phyloP scores from a whole-genome alignment of 176 grass and related monocot species.

The Elaeis guineensis region DNA sequence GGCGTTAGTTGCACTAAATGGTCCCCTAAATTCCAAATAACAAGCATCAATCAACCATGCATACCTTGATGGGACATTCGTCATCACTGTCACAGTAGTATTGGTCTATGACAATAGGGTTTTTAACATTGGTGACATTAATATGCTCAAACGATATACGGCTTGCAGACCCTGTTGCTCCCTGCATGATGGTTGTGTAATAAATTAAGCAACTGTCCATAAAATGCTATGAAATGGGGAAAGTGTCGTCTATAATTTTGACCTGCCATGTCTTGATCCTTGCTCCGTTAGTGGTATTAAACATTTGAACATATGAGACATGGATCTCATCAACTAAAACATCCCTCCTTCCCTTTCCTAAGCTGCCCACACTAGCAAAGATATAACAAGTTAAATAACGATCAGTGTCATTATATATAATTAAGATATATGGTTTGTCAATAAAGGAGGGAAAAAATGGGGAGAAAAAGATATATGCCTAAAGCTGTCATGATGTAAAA shows the following conservation, averaged over 20 bases:
- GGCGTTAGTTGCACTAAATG: too few species aligned
- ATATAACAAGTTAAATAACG: too few species aligned
- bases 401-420: too few species aligned
- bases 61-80: slow-evolving; percentile 10
- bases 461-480: too few species aligned
- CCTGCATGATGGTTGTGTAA: background rate
- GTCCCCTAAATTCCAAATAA: too few species aligned
- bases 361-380: slow-evolving; percentile 38
- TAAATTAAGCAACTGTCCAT: background rate
- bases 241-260: background rate
- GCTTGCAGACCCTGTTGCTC: slow-evolving; percentile 23
- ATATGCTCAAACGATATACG: slow-evolving; percentile 25
- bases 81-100: slow-evolving; percentile 7
- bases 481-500: too few species aligned
- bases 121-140: slow-evolving; percentile 22
- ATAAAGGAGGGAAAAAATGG: too few species aligned
- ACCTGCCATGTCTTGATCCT: slow-evolving; percentile 59
- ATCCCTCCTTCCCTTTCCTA: slow-evolving; percentile 12
- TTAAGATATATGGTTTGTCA: too few species aligned
- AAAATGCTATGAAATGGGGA: background rate
- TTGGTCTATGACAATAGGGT: slow-evolving; percentile 33
- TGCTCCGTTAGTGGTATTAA: slow-evolving; percentile 25
- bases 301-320: slow-evolving; percentile 30
- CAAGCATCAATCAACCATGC: background rate
- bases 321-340: slow-evolving; percentile 35